phyloP scores from a whole-genome alignment of 306 rosid genomes.

The Pyrus communis region DNA sequence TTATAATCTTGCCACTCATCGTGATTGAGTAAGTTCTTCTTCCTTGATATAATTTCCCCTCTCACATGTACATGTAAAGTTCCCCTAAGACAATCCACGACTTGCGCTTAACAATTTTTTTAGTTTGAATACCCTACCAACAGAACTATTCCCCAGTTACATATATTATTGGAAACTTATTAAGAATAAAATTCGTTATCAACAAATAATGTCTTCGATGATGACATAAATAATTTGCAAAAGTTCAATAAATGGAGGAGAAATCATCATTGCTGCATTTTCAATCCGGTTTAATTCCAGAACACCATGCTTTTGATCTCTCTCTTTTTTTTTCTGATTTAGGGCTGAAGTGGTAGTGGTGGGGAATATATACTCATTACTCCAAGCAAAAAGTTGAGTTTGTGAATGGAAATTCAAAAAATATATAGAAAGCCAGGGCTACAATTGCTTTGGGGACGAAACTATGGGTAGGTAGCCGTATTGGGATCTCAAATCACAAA shows the following conservation, averaged over 20 bases:
- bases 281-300: not conserved
- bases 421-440: not conserved
- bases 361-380: not conserved
- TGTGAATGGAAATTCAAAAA: not conserved
- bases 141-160: not conserved
- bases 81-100: not conserved
- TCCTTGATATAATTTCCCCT: no score
- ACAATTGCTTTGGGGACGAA: not conserved
- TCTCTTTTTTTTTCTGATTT: not conserved
- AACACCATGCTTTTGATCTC: not conserved
- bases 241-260: not conserved
- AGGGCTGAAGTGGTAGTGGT: not conserved
- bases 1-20: not conserved
- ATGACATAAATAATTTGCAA: not conserved
- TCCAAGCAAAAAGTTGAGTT: not conserved
- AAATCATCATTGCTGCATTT: not conserved
- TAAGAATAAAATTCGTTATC: not conserved
- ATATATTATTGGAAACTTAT: not conserved
- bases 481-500: not conserved
- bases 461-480: not conserved
- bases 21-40: not conserved
- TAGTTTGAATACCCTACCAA: not conserved
- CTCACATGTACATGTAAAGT: no score
- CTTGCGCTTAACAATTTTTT: not conserved
- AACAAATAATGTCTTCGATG: not conserved